A percentile compares a stretch with the other conserved stretches of the same genome.
Evolutionary conservation across 805 yeast genomes (phyloP).

Genomic region (Cyberlindnera mississippiensis): DNA sequence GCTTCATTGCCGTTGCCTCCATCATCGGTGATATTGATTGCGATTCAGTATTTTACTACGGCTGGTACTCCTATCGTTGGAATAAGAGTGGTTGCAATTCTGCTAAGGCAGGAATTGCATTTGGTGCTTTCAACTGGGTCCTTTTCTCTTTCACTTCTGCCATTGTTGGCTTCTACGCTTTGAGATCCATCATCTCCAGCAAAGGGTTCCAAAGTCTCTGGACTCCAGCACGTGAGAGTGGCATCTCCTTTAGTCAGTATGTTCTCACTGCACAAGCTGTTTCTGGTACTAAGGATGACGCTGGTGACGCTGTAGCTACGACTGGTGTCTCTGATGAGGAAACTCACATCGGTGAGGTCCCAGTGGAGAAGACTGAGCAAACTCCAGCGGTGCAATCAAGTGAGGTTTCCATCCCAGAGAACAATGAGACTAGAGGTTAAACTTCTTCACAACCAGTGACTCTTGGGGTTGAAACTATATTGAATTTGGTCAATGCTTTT

Average conservation of each 20-base stretch:
- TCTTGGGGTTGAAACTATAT: too few species aligned
- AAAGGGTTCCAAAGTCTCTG: not conserved
- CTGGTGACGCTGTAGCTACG: not conserved
- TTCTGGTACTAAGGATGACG: not conserved
- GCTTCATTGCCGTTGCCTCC: constrained; percentile 20
- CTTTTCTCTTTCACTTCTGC: constrained; percentile 13
- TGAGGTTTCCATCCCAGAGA: not conserved
- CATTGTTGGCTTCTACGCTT: constrained; percentile 7
- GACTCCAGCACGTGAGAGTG: not conserved
- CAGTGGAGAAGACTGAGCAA: not conserved
- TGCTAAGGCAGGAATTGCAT: constrained; percentile 22
- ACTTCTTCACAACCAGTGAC: too few species aligned
- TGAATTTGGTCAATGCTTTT: too few species aligned
- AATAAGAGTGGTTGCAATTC: constrained; percentile 11
- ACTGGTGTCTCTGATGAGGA: constrained; percentile 3
- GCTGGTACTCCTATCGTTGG: not conserved
- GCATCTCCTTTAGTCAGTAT: too few species aligned
- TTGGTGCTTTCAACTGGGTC: constrained; percentile 18
- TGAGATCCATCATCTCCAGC: not conserved
- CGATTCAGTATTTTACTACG: not conserved
- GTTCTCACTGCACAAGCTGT: too few species aligned
- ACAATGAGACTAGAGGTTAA: too few species aligned
- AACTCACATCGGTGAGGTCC: not conserved
- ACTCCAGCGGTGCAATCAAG: not conserved
- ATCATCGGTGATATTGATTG: constrained; percentile 15